Conservation (phyloP, 208 protist genomes). For the Leishmania amazonensis region DNA sequence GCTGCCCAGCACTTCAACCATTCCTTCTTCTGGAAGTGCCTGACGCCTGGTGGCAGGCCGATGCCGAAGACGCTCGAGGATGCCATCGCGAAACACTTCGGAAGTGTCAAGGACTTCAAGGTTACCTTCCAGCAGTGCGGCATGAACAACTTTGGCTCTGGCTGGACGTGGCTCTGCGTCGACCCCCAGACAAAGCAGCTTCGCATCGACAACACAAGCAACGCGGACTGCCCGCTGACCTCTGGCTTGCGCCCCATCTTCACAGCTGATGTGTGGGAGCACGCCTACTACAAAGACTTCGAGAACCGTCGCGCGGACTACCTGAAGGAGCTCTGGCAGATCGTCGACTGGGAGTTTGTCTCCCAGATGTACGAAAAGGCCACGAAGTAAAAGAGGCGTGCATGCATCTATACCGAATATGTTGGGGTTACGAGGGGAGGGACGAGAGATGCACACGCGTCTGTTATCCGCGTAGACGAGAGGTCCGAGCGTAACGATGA, state of each 20-base stretch:
- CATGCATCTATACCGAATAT: not conserved
- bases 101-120: constrained; percentile 91
- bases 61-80: constrained; percentile 70
- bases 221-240: constrained; percentile 87
- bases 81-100: constrained; percentile 76
- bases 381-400: constrained; percentile 27
- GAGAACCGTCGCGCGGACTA: constrained; percentile 92
- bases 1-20: constrained; percentile 95
- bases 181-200: constrained; percentile 76
- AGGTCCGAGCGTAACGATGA: too few species aligned
- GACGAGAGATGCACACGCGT: not conserved
- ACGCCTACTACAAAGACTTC: constrained; percentile 96
- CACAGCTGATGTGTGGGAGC: constrained; percentile 94
- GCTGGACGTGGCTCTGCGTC: constrained; percentile 95
- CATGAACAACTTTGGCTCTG: constrained; percentile 93
- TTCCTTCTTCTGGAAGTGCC: constrained; percentile 90
- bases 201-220: constrained; percentile 89
- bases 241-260: constrained; percentile 78
- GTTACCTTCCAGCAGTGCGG: constrained; percentile 74
- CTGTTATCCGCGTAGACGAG: not conserved
- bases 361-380: constrained; percentile 50
- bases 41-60: constrained; percentile 66
- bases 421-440: not conserved
- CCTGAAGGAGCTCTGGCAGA: constrained; percentile 86
- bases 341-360: constrained; percentile 93